These are phyloP conservation scores for Cyberlindnera subsufficiens DNA, from an alignment of 805 yeast genomes.

Conservation along the genomic window DNA sequence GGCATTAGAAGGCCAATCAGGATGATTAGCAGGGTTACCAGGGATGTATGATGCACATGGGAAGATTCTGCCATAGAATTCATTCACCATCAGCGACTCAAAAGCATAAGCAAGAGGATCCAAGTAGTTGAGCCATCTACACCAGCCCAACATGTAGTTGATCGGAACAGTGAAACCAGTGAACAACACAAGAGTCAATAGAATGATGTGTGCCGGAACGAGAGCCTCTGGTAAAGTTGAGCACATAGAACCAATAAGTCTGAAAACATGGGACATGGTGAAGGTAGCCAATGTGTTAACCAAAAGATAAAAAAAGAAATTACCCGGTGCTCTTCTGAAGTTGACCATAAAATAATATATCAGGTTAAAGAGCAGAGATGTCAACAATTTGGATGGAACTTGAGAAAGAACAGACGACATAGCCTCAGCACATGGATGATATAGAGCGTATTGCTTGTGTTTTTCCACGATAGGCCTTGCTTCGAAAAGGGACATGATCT, in stretches of 20 bases:
- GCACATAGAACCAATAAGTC: slow-evolving; percentile 46
- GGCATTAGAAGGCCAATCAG: slow-evolving; percentile 23
- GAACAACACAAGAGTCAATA: slow-evolving; percentile 43
- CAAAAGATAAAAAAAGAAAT: slow-evolving; percentile 47
- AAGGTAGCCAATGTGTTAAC: slow-evolving; percentile 38
- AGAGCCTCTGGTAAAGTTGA: slow-evolving; percentile 46
- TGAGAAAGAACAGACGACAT: slow-evolving; percentile 57
- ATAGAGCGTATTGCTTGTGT: slow-evolving; percentile 51
- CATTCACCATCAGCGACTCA: slow-evolving; percentile 54
- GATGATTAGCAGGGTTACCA: slow-evolving; percentile 22
- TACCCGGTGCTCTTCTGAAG: slow-evolving; percentile 46
- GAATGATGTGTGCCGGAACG: slow-evolving; percentile 49
- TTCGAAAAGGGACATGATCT: slow-evolving; percentile 32
- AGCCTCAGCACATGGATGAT: slow-evolving; percentile 61
- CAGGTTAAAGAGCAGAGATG: slow-evolving; percentile 41
- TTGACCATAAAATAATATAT: slow-evolving; percentile 48
- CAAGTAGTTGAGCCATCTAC: slow-evolving; percentile 57
- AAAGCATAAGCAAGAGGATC: slow-evolving; percentile 54
- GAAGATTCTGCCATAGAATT: slow-evolving; percentile 42
- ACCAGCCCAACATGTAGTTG: slow-evolving; percentile 55
- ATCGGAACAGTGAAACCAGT: slow-evolving; percentile 58
- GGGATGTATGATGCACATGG: slow-evolving; percentile 47
- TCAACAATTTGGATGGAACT: slow-evolving; percentile 43
- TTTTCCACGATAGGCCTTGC: slow-evolving; percentile 53
- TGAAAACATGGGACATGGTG: slow-evolving; percentile 51